Base-by-base conservation (phyloP, 2,329 filamentous ascomycete species). In the Pseudogymnoascus sp. region DNA sequence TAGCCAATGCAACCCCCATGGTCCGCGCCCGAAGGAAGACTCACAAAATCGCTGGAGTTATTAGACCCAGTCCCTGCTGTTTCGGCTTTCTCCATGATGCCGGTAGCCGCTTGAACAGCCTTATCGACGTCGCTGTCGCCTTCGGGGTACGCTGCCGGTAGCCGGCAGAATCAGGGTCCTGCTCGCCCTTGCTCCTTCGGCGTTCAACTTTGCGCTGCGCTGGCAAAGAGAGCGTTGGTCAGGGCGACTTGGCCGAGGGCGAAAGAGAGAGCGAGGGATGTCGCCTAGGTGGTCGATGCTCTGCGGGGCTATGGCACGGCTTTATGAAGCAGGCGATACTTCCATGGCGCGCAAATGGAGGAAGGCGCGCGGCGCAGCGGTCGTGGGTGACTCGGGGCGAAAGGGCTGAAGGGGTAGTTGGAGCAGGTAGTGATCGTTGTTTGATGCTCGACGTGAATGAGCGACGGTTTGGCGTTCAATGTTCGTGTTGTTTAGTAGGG, bases 41-140 rank as follows among this genome's bases (percentile, higher is more conserved):
- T 81, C 81, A 96, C 92, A 83, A 96, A 96, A 80, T 96, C 92
- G 82, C 92, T 96, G 67, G 92, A 96, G 80, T 91, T 96, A 77
- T 90, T 95, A 73, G 85, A 80, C 60, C 73, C 68, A 51, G 69
- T 65, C 51, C 68, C 70, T 16, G 66, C 69, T 67, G 69, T 71
- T 54, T 67, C 68, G 62, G 67, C 66, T 65, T 74, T 74, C 18
- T 74, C 72, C 73, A 74, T 74, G 12, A 37, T 67, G 16, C 2
- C 21, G 61, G 51, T 63, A 61, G 14, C 61, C 34, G 42, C 21
- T 18, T 26, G 16, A 62, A 47, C 60, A 47, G 47, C 47, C 47
- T 23, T 34, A 18, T 57, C 47, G 47, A 18, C 26, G 26, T 57
- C 26, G 47, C 18, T 57, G 26, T 26, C 47, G 21, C 5, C 26